phyloP scores from a whole-genome alignment of 345 rosid species.

The Trapa bicornis region DNA sequence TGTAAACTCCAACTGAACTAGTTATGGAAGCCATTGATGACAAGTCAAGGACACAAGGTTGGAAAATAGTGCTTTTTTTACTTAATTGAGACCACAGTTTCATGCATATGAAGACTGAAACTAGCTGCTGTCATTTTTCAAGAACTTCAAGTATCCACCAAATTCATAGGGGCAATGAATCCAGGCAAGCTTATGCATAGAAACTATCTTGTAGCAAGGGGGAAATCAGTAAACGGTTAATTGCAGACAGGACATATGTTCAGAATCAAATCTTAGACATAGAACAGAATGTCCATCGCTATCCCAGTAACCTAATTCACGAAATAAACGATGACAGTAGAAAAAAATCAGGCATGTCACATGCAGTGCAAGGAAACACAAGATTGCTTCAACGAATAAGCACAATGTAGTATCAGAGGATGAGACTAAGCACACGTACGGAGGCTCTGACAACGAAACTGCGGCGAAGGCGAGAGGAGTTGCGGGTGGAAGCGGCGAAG shows the following conservation, averaged over 20 bases:
- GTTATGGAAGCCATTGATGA: neutral
- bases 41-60: neutral
- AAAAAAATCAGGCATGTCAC: neutral
- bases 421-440: conserved; percentile 20
- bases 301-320: neutral
- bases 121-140: too few relatives aligned
- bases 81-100: neutral
- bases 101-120: neutral
- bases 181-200: neutral
- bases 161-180: neutral
- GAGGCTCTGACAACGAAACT: conserved; percentile 53
- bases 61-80: neutral
- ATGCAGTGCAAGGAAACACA: neutral
- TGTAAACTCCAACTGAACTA: neutral
- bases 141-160: neutral
- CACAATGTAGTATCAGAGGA: neutral
- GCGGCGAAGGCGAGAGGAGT: conserved; percentile 30
- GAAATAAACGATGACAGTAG: neutral
- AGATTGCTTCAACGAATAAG: neutral
- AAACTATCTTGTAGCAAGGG: neutral
- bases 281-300: neutral
- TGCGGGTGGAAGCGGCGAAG: conserved; percentile 27
- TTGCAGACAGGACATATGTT: neutral
- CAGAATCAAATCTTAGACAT: neutral
- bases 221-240: neutral